phyloP scores from a whole-genome alignment of 2,329 filamentous ascomycete genomes.

The Paecilomyces niveus region DNA sequence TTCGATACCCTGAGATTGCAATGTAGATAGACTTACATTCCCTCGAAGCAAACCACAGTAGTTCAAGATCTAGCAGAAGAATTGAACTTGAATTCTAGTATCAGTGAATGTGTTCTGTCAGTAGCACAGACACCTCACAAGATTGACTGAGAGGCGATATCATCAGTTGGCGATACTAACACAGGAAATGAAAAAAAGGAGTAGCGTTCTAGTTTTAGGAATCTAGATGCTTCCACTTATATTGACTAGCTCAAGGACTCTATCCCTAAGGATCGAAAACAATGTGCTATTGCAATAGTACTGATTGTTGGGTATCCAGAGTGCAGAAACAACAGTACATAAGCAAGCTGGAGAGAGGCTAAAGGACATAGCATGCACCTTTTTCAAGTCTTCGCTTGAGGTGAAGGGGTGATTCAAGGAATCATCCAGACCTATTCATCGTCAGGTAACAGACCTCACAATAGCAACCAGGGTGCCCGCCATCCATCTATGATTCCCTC shows the following conservation, averaged over 20 bases:
- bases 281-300: too few species aligned
- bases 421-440: not conserved
- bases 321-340: not conserved
- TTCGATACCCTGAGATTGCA: not conserved
- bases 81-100: not conserved
- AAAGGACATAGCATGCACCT: not conserved
- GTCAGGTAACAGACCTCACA: not conserved
- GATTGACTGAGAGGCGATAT: not conserved
- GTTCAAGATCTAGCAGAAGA: not conserved
- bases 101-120: not conserved
- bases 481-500: not conserved
- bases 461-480: not conserved
- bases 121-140: not conserved
- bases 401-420: not conserved
- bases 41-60: not conserved
- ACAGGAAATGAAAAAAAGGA: not conserved
- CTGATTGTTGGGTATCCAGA: too few species aligned
- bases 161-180: not conserved
- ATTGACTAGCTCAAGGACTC: too few species aligned
- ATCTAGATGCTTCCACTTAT: too few species aligned
- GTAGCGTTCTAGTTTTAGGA: not conserved
- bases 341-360: not conserved
- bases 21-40: not conserved
- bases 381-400: not conserved
- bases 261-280: too few species aligned